These are phyloP conservation scores for Elongisporangium undulatum DNA, from an alignment of 352 stramenopile genomes.

Conservation along the genomic window DNA sequence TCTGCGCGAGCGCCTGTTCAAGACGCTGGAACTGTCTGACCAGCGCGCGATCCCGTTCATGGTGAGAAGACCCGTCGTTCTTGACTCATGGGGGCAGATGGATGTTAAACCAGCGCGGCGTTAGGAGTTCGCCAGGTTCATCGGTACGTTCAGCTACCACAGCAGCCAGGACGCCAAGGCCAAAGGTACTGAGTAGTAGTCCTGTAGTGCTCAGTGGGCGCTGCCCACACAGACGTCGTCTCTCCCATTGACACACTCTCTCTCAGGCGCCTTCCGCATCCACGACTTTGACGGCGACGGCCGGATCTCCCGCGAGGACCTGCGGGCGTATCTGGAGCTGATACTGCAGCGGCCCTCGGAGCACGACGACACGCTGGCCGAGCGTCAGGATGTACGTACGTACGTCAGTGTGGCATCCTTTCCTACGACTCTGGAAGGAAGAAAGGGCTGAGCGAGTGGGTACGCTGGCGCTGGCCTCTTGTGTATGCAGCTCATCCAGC, in stretches of 20 bases:
- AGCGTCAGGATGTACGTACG: slow-evolving; percentile 33
- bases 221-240: not conserved
- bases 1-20: slow-evolving; percentile 38
- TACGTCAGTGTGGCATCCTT: slow-evolving; percentile 3
- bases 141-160: slow-evolving; percentile 56
- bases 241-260: slow-evolving; percentile 1
- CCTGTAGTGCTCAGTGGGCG: not conserved
- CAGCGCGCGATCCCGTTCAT: slow-evolving; percentile 29
- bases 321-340: slow-evolving; percentile 38
- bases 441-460: not conserved
- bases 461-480: slow-evolving; percentile 2
- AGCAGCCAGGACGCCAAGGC: slow-evolving; percentile 45
- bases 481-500: slow-evolving; percentile 26
- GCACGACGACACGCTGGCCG: slow-evolving; percentile 13
- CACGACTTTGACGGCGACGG: slow-evolving; percentile 72
- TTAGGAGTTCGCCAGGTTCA: slow-evolving; percentile 54
- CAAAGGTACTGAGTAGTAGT: slow-evolving; percentile 19
- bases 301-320: slow-evolving; percentile 55
- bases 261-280: slow-evolving; percentile 53
- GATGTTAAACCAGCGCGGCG: not conserved
- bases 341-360: slow-evolving; percentile 29
- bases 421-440: not conserved
- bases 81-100: slow-evolving; percentile 4
- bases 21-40: slow-evolving; percentile 32
- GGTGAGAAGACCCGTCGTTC: slow-evolving; percentile 11